Evolutionary conservation across 805 yeast genomes (phyloP), one percentile per base, ranked within the genome.

Genomic region (Hanseniaspora taiwanica): DNA sequence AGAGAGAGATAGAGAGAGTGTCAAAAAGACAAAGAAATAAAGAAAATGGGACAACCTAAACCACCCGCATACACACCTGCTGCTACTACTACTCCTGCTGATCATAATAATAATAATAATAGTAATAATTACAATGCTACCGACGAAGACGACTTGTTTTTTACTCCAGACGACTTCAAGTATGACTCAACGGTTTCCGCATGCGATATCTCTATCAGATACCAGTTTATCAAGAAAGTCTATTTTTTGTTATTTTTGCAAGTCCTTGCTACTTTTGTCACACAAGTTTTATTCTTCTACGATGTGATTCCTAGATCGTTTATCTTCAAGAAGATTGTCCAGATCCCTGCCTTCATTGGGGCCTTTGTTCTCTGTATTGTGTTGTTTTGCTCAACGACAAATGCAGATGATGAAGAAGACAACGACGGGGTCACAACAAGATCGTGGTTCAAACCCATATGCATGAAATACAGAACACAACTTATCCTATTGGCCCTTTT

Each of bases 141-240:
- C 8, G 24, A 19, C 17, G 24, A 29, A 29, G 33, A 29, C 6
- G 14, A 29, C 14, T 16, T 29, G 14, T 29, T 29, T 8, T 58
- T 61, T 46, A 52, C 71, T 36, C 78, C 80, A 3, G 81, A 84
- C 49, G 94, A 83, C 59, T 85, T 84, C 72, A 19, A 84, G 56
- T 83, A 78, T 58, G 74, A 81, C 27, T 80, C 81, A 6, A 70
- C 72, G 39, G 93, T 85, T 19, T 74, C 85, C 3, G 76, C 81
- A 24, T 83, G 94, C 59, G 82, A 80, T 43, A 62, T 82, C 39
- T 74, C 80, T 13, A 67, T 85, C 31, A 74, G 95, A 49, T 81
- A 79, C 47, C 69, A 76, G 56, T 85, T 85, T 50, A 64, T 82
- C 48, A 70, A 86, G 44, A 81, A 81, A 53, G 96, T 85, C 7